Percentiles rank a stretch among this genome's conserved stretches.
These are phyloP conservation scores for Mycena belliarum DNA, from an alignment of 768 basidiomycete species.

Conservation along the genomic window DNA sequence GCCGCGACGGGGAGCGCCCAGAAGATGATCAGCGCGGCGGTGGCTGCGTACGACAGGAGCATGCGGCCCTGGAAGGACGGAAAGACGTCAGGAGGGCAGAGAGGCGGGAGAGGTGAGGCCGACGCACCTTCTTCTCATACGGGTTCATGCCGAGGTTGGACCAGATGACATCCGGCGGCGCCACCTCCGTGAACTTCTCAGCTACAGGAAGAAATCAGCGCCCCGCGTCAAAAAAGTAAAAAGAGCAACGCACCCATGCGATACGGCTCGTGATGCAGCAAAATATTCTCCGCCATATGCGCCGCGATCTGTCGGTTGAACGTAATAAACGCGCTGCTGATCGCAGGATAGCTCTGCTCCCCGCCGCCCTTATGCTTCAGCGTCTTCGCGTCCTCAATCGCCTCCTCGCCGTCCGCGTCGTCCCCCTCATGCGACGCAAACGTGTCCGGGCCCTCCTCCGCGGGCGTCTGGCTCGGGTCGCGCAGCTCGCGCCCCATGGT, in stretches of 20 bases:
- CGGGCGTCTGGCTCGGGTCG: conserved; percentile 17
- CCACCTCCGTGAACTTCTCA: conserved; percentile 74
- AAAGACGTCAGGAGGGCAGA: background rate
- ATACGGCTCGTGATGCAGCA: conserved; percentile 82
- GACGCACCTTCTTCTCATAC: conserved; percentile 68
- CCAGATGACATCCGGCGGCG: conserved; percentile 92
- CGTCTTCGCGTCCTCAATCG: background rate
- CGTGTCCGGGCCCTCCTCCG: conserved; percentile 11
- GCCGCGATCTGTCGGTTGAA: conserved; percentile 94
- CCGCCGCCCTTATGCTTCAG: conserved; percentile 13
- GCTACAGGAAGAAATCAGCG: conserved; percentile 28
- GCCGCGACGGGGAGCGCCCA: conserved; percentile 91
- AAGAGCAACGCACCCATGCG: conserved; percentile 56
- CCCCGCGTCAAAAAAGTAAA: background rate
- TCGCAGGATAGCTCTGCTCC: conserved; percentile 49
- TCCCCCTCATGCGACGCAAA: conserved; percentile 16
- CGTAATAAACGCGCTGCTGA: conserved; percentile 81
- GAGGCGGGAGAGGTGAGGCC: background rate
- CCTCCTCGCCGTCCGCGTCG: conserved; percentile 14
- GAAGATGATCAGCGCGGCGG: conserved; percentile 77
- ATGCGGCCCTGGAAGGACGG: conserved; percentile 45
- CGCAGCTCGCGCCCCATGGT: conserved; percentile 30
- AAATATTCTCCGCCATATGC: conserved; percentile 76
- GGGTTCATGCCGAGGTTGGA: conserved; percentile 85
- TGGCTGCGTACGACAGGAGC: conserved; percentile 70